Conservation (phyloP, 805 yeast genomes). For the Candida sanyiensis region DNA sequence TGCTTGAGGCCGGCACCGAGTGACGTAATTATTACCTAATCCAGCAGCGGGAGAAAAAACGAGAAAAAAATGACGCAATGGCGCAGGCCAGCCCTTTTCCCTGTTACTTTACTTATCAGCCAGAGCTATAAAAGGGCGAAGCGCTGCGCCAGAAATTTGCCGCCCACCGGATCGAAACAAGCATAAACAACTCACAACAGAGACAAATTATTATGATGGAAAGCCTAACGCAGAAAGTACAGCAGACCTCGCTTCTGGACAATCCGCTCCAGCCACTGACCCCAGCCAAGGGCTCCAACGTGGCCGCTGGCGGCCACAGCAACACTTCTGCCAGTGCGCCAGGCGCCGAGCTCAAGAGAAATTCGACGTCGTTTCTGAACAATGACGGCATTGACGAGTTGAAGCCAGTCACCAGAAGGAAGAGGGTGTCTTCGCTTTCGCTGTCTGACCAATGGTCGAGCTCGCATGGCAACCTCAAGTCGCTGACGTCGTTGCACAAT, state of each 20-base stretch:
- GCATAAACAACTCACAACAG: not conserved
- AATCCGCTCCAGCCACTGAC: conserved; percentile 1
- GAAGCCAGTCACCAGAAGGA: conserved; percentile 55
- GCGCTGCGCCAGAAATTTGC: too few species aligned
- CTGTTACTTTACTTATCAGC: too few species aligned
- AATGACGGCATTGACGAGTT: conserved; percentile 69
- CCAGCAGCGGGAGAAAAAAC: not conserved
- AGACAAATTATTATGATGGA: too few species aligned
- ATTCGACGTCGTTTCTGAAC: conserved; percentile 59
- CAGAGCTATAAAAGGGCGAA: too few species aligned
- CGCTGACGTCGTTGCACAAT: conserved; percentile 14
- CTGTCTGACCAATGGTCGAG: conserved; percentile 65
- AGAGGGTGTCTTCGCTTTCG: conserved; percentile 60
- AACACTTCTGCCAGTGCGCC: conserved; percentile 2
- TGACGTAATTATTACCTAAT: not conserved
- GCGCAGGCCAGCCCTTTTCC: too few species aligned
- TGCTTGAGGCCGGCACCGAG: too few species aligned
- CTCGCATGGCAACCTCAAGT: conserved; percentile 26
- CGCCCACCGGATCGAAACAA: not conserved
- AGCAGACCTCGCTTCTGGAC: not conserved
- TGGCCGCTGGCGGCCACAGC: not conserved
- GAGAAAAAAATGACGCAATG: not conserved
- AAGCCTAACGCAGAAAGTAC: not conserved
- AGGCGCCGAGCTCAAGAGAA: conserved; percentile 8
- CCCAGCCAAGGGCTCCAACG: not conserved